Evolutionary conservation across 1,139 yeast species (phyloP), one percentile per base, ranked within the genome.

Genomic region (Candida sp.): DNA sequence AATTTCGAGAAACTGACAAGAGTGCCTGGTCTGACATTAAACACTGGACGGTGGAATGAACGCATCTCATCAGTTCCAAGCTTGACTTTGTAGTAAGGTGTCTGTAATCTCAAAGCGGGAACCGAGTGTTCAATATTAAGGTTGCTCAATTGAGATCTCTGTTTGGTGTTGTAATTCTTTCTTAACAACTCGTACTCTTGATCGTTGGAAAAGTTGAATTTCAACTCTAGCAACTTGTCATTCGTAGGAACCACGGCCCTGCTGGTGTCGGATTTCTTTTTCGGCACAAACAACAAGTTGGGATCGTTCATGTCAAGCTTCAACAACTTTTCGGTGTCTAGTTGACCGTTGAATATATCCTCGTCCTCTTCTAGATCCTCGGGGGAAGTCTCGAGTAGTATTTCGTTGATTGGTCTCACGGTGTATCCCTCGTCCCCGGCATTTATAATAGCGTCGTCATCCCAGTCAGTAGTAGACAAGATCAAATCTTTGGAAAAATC

Each of bases 81-180:
- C 55, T 79, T 84, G 30, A 93, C 98, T 64, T 88, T 90, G 70
- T 92, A 96, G 67, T 85, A 93, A 5, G 99, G 99, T 0, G 93
- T 82, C 69, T 96, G 99, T 46, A 96, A 75, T 49, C 96, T 77
- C 38, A 86, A 67, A 0, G 99, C 98, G 2, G 97, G 97, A 61
- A 86, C 80, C 0, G 98, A 84, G 68, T 96, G 99, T 61, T 96
- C 99, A 54, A 96, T 92, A 51, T 83, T 87, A 57, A 96, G 77
- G 58, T 94, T 91, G 51, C 98, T 96, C 62, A 96, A 86, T 23
- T 96, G 96, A 5, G 97, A 86, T 67, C 99, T 85, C 35, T 94
- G 91, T 73, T 91, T 93, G 44, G 96, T 86, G 64, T 91, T 96
- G 66, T 93, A 92, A 60, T 92, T 93, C 55, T 86, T 89, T 63